Conservation (phyloP, 2,329 filamentous ascomycete genomes). For the Xenosphaeropsis pyriputrescens region DNA sequence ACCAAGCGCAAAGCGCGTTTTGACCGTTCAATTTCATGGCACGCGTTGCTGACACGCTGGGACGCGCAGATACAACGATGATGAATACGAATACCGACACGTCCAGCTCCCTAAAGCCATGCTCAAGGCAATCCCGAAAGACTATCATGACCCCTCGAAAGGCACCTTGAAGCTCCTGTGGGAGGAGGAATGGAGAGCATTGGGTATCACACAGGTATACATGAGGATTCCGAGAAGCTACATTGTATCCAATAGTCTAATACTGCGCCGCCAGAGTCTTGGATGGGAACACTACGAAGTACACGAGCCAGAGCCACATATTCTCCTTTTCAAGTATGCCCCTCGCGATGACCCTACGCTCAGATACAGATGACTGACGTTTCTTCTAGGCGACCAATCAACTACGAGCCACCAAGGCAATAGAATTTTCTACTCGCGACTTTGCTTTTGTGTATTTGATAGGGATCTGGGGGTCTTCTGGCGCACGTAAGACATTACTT, state of each 20-base stretch:
- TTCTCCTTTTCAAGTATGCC: slow-evolving; percentile 91
- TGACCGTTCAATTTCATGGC: neutral
- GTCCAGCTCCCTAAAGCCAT: slow-evolving; percentile 96
- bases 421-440: slow-evolving; percentile 8
- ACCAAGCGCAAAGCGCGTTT: neutral
- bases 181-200: slow-evolving; percentile 96
- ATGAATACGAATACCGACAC: slow-evolving; percentile 90
- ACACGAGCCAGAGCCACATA: slow-evolving; percentile 96
- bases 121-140: slow-evolving; percentile 91
- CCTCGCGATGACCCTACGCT: neutral
- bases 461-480: slow-evolving; percentile 5
- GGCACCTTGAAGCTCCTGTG: slow-evolving; percentile 91
- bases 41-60: slow-evolving; percentile 7
- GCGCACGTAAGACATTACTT: slow-evolving; percentile 11
- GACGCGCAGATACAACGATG: slow-evolving; percentile 67
- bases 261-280: slow-evolving; percentile 50
- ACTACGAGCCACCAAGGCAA: slow-evolving; percentile 11
- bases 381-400: slow-evolving; percentile 15
- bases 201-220: slow-evolving; percentile 89
- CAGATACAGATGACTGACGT: slow-evolving; percentile 5
- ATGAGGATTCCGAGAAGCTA: slow-evolving; percentile 1
- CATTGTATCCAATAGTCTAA: slow-evolving; percentile 4
- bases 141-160: slow-evolving; percentile 79
- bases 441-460: slow-evolving; percentile 9
- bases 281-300: slow-evolving; percentile 99